A percentile compares a stretch with the other conserved stretches of the same genome.
Evolutionary conservation across 805 yeast genomes (phyloP).

Genomic region (Tetrapisispora fleetii): DNA sequence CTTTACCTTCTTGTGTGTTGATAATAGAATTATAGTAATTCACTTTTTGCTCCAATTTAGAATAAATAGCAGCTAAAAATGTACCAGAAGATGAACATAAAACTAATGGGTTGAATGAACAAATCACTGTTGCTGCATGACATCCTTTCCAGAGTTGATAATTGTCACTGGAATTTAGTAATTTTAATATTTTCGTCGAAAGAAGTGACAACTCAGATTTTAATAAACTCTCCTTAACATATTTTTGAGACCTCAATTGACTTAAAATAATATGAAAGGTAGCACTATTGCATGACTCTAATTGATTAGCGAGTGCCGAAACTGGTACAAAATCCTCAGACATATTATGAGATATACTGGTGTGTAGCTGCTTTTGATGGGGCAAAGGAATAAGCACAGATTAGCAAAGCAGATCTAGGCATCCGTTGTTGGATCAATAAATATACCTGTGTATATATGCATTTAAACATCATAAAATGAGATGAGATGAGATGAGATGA

Average conservation of each 20-base stretch:
- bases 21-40: slow-evolving; percentile 14
- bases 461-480: not conserved
- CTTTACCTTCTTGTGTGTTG: slow-evolving; percentile 15
- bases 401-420: no score
- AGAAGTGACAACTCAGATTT: slow-evolving; percentile 26
- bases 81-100: slow-evolving; percentile 27
- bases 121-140: slow-evolving; percentile 39
- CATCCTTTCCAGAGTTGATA: slow-evolving; percentile 51
- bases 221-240: slow-evolving; percentile 24
- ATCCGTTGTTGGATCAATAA: no score
- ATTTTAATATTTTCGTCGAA: slow-evolving; percentile 32
- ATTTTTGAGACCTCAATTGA: slow-evolving; percentile 18
- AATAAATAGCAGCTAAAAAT: slow-evolving; percentile 19
- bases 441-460: no score
- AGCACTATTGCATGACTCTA: slow-evolving; percentile 21
- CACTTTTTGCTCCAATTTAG: slow-evolving; percentile 22
- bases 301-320: slow-evolving; percentile 17
- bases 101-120: slow-evolving; percentile 28
- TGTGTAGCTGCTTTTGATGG: no score
- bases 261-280: slow-evolving; percentile 24
- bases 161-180: slow-evolving; percentile 36
- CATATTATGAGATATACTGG: not conserved
- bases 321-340: slow-evolving; percentile 12
- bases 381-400: no score
- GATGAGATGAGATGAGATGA: slow-evolving; percentile 1